A percentile compares a stretch with the other conserved stretches of the same genome.
These are phyloP conservation scores for Oligophagozyma castellii DNA, from an alignment of 1,139 yeast species.

Conservation along the genomic window DNA sequence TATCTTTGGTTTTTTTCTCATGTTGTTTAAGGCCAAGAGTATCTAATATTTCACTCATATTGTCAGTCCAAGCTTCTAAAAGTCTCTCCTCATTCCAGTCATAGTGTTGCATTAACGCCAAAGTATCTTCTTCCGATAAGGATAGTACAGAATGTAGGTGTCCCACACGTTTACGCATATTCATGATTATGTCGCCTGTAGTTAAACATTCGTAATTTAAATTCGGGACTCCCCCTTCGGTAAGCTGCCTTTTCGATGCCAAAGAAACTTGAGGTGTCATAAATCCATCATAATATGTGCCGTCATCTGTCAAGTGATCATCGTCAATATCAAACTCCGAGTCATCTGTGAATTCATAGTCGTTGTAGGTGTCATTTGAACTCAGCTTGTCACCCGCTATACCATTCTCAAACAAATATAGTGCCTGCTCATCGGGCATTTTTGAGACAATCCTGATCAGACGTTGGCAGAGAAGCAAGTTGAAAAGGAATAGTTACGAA, in stretches of 20 bases:
- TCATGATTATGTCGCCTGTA: slow-evolving; percentile 18
- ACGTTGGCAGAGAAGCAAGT: too few species aligned
- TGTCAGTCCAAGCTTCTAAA: slow-evolving; percentile 52
- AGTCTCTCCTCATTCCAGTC: slow-evolving; percentile 68
- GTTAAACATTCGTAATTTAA: slow-evolving; percentile 21
- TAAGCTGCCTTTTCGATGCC: slow-evolving; percentile 5
- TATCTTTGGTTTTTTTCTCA: slow-evolving; percentile 4
- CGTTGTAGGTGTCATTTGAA: too few species aligned
- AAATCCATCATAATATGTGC: slow-evolving; percentile 9
- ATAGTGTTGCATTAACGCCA: slow-evolving; percentile 43
- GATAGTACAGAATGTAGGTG: slow-evolving; percentile 19
- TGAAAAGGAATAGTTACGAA: too few species aligned
- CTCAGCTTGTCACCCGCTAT: too few species aligned
- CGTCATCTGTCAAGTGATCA: slow-evolving; percentile 3
- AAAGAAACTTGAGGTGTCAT: slow-evolving; percentile 4
- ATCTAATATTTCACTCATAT: slow-evolving; percentile 31
- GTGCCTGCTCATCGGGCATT: too few species aligned
- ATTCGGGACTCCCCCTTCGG: slow-evolving; percentile 15
- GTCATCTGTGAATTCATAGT: too few species aligned
- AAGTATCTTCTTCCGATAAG: slow-evolving; percentile 18
- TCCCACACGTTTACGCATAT: slow-evolving; percentile 16
- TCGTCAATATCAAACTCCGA: slow-evolving; percentile 18
- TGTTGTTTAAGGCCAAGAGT: slow-evolving; percentile 34
- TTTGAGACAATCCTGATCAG: too few species aligned
- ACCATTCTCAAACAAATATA: too few species aligned